Percentiles rank a stretch among this genome's conserved stretches.
Evolutionary conservation across 139 green algal species (phyloP).

Genomic region (Coccomyxa sp.): DNA sequence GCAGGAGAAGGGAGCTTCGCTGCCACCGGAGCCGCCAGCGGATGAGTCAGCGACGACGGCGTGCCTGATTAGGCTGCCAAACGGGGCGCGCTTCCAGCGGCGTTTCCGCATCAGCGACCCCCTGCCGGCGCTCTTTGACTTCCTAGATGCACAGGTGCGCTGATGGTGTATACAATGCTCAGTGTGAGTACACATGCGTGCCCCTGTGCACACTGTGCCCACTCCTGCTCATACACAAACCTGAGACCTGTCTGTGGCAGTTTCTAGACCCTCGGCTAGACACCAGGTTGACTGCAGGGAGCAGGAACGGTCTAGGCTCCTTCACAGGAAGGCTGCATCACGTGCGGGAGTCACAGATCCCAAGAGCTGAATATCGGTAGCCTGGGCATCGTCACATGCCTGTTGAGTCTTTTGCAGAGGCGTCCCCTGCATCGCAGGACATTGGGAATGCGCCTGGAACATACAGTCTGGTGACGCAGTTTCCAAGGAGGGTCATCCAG

Average conservation of each 20-base stretch:
- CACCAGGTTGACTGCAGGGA: neutral
- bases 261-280: neutral
- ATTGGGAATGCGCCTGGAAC: neutral
- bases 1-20: conserved; percentile 24
- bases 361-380: too few species aligned
- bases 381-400: too few species aligned
- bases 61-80: conserved; percentile 62
- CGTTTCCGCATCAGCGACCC: conserved; percentile 43
- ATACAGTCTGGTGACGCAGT: conserved; percentile 34
- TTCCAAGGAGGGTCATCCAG: conserved; percentile 53
- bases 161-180: neutral
- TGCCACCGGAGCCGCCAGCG: conserved; percentile 45
- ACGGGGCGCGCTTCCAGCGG: conserved; percentile 46
- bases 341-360: too few species aligned
- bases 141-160: conserved; percentile 47
- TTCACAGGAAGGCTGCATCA: too few species aligned
- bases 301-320: neutral
- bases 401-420: neutral
- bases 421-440: neutral
- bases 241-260: neutral
- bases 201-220: neutral
- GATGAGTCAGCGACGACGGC: conserved; percentile 6
- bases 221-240: neutral
- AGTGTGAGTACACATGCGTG: neutral
- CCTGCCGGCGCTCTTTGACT: conserved; percentile 59